Base-by-base conservation (phyloP, 129 eudicot species). In the Daucus carota region DNA sequence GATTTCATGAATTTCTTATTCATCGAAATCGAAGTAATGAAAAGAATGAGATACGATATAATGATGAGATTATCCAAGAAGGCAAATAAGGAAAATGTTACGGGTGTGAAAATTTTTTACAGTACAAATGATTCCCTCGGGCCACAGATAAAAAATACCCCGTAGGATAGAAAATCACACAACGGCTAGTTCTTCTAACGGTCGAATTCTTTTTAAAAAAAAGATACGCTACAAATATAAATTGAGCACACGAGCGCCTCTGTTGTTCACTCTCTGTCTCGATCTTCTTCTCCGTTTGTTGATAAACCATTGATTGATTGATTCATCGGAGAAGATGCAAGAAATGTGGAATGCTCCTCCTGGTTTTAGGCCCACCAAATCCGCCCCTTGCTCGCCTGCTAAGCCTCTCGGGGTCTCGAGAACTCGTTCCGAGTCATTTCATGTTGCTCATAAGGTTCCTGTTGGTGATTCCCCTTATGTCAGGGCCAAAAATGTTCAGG, bases 401-500 rank as follows among this genome's bases (percentile, higher is more conserved):
- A 95, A 95, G 77, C 97, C 97, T 15, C 75, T 88, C 1, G 86
- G 93, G 31, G 75, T 91, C 4, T 79, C 93, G 6, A 83, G 99
- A 79, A 91, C 96, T 44, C 90, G 90, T 13, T 80, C 99, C 2
- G 99, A 94, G 52, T 81, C 97, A 0, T 95, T 95, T 62, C 99
- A 95, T 71, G 85, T 89, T 28, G 81, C 99, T 76, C 96, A 95
- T 83, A 95, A 95, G 78, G 99, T 95, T 72, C 99, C 99, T 0
- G 89, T 86, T 78, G 99, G 99, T 54, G 99, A 95, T 79, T 82
- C 96, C 24, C 99, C 99, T 79, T 95, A 95, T 79, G 99, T 95
- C 69, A 87, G 99, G 75, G 99, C 99, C 82, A 95, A 95, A 62
- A 92, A 95, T 83, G 99, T 95, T 77, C 99, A 95, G 79, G 99